Conservation (phyloP, 345 rosid genomes). For the Syzygium oleosum region DNA sequence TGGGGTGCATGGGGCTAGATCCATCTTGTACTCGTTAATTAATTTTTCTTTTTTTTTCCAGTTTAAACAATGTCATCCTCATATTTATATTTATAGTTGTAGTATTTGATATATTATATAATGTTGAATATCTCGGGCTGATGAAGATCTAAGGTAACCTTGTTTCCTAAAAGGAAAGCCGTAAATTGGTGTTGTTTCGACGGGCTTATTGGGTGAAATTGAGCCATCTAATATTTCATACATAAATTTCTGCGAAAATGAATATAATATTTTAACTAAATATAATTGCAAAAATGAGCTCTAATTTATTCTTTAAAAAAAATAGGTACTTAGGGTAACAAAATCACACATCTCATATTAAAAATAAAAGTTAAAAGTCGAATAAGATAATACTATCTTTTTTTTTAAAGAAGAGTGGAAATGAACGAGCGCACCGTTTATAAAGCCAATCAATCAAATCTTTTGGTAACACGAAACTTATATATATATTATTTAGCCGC, state of each 20-base stretch:
- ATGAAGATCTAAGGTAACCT: background rate
- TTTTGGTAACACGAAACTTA: too few relatives aligned
- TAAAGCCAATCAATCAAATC: background rate
- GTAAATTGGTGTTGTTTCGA: background rate
- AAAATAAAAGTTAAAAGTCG: background rate
- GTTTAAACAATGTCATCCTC: background rate
- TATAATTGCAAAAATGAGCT: background rate
- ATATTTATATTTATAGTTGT: background rate
- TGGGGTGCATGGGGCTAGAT: background rate
- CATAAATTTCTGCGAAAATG: background rate
- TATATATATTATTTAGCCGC: background rate
- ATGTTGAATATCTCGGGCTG: background rate
- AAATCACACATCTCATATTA: background rate
- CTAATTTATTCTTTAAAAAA: background rate
- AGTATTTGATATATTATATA: background rate
- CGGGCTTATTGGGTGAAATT: background rate
- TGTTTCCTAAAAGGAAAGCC: background rate
- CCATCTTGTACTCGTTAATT: background rate
- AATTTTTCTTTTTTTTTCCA: background rate
- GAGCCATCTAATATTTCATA: background rate
- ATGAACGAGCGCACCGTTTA: background rate
- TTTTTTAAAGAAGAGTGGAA: background rate
- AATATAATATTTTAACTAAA: background rate
- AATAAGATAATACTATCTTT: background rate
- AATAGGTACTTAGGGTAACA: background rate